These are phyloP conservation scores for Pulveroboletus sp. DNA, from an alignment of 768 basidiomycete genomes.

Conservation along the genomic window DNA sequence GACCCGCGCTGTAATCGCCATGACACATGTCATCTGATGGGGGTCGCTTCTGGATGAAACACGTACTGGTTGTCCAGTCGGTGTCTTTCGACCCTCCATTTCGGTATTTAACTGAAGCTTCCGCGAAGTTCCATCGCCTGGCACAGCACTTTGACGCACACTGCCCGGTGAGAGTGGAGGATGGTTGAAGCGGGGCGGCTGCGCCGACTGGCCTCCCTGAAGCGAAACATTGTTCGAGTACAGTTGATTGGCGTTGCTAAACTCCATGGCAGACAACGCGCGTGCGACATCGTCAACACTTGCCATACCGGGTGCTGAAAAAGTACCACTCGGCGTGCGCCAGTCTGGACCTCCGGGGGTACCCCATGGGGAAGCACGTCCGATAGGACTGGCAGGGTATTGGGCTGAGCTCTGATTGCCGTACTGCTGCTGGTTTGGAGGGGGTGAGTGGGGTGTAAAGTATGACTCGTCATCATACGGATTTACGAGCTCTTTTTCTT, in stretches of 20 bases:
- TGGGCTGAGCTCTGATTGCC: slow-evolving; percentile 31
- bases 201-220: slow-evolving; percentile 48
- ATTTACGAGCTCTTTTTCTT: slow-evolving; percentile 41
- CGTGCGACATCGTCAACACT: slow-evolving; percentile 73
- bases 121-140: slow-evolving; percentile 35
- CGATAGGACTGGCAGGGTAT: slow-evolving; percentile 53
- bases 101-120: slow-evolving; percentile 60
- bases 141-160: slow-evolving; percentile 38
- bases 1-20: slow-evolving; percentile 35
- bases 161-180: slow-evolving; percentile 38
- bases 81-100: slow-evolving; percentile 62
- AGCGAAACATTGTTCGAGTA: slow-evolving; percentile 27
- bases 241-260: slow-evolving; percentile 35
- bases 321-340: slow-evolving; percentile 41
- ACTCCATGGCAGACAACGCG: slow-evolving; percentile 65
- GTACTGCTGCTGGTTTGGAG: slow-evolving; percentile 40
- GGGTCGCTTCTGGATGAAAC: slow-evolving; percentile 39
- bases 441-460: slow-evolving; percentile 42
- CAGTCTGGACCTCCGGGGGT: slow-evolving; percentile 52
- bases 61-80: slow-evolving; percentile 47
- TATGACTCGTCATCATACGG: slow-evolving; percentile 51
- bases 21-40: slow-evolving; percentile 32
- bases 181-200: slow-evolving; percentile 68
- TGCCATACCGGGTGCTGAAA: slow-evolving; percentile 24
- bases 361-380: slow-evolving; percentile 64